Conservation (phyloP, 1,284 basidiomycete species). For the Ganoderma leucocontextum region DNA sequence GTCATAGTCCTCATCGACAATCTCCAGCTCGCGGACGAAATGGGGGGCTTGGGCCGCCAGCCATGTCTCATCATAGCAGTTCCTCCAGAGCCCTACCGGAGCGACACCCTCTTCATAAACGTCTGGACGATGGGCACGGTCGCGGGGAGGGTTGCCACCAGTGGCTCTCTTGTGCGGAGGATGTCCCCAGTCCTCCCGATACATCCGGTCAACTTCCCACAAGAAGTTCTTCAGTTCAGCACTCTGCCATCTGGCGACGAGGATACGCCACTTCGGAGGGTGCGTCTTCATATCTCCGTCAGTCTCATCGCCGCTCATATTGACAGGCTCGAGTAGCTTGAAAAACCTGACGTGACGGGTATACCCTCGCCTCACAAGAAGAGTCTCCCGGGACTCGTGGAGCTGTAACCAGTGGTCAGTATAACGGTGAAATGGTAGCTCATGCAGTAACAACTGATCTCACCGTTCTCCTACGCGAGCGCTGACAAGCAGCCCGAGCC, state of each 20-base stretch:
- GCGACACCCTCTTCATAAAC: background rate
- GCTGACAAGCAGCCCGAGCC: background rate
- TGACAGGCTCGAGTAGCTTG: background rate
- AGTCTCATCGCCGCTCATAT: background rate
- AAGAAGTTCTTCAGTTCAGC: background rate
- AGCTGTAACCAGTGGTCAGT: background rate
- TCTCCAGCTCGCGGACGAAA: background rate
- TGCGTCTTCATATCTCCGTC: background rate
- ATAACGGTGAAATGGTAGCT: no score
- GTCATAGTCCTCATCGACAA: background rate
- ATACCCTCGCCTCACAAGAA: background rate
- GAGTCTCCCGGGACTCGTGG: background rate
- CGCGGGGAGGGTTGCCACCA: background rate
- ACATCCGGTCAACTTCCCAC: background rate
- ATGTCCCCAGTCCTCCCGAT: background rate
- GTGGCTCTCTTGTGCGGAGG: background rate
- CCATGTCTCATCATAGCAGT: background rate
- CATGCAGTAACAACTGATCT: background rate
- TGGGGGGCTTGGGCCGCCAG: background rate
- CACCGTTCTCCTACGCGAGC: background rate
- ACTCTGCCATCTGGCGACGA: background rate
- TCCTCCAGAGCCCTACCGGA: background rate
- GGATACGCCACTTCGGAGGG: background rate
- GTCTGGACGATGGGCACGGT: background rate
- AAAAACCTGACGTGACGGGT: background rate